phyloP scores from a whole-genome alignment of 441 rosid genomes.

The Bocquillonia castaneifolia region DNA sequence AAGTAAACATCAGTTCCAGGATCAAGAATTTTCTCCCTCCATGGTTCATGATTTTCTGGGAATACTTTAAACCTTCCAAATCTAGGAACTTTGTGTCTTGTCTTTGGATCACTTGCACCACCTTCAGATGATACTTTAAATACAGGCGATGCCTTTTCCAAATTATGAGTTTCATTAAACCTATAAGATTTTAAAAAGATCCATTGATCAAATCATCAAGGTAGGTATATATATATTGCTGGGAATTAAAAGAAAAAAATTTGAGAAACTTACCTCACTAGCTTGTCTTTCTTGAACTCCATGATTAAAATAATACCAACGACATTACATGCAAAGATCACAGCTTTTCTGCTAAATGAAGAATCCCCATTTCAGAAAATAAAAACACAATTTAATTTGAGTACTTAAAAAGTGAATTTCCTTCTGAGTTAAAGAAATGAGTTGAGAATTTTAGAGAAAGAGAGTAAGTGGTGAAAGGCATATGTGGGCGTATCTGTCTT shows the following conservation, averaged over 20 bases:
- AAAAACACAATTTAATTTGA: too few relatives aligned
- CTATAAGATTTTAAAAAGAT: constrained; percentile 26
- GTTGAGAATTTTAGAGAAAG: constrained; percentile 12
- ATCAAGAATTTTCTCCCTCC: constrained; percentile 57
- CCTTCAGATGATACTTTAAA: constrained; percentile 42
- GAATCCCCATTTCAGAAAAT: neutral
- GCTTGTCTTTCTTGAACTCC: constrained; percentile 53
- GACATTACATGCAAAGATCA: too few relatives aligned
- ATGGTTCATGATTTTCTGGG: constrained; percentile 46
- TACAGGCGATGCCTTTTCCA: constrained; percentile 38
- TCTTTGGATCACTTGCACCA: constrained; percentile 26
- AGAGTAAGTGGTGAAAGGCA: neutral
- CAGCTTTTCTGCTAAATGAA: neutral
- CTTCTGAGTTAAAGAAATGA: neutral
- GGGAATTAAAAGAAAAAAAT: neutral
- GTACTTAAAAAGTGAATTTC: too few relatives aligned
- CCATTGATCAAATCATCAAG: constrained; percentile 15
- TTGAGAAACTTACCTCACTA: constrained; percentile 40
- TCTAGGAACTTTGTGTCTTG: constrained; percentile 28
- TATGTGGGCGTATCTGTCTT: too few relatives aligned
- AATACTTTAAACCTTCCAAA: constrained; percentile 51
- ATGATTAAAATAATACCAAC: too few relatives aligned
- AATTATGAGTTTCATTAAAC: constrained; percentile 29
- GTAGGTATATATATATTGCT: constrained; percentile 4
- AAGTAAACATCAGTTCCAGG: constrained; percentile 67